Conservation (phyloP, 2,329 filamentous ascomycete genomes). For the Biscogniauxia marginata region DNA sequence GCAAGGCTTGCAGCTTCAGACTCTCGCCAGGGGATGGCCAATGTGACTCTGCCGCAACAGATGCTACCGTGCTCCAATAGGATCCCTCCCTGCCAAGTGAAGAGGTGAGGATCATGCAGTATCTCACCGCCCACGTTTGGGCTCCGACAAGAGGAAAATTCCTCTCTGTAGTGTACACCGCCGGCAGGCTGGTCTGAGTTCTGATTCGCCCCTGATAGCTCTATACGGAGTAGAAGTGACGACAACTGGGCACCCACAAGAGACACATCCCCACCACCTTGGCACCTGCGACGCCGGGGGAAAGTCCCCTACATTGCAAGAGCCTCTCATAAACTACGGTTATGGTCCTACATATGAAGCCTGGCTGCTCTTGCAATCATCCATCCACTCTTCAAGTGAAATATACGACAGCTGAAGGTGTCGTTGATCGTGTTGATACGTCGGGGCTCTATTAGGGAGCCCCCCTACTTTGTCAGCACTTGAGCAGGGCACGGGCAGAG, state of each 20-base stretch:
- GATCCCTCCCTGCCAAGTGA: slow-evolving; percentile 22
- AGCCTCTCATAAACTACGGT: too few species aligned
- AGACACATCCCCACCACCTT: neutral
- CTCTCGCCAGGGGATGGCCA: slow-evolving; percentile 8
- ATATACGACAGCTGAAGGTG: too few species aligned
- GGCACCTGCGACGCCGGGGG: too few species aligned
- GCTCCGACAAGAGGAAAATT: slow-evolving; percentile 1
- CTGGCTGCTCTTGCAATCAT: too few species aligned
- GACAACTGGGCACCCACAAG: neutral
- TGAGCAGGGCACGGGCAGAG: neutral
- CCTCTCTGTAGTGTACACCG: slow-evolving; percentile 14
- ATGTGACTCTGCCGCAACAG: slow-evolving; percentile 24
- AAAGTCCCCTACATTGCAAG: neutral
- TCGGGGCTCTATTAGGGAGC: neutral
- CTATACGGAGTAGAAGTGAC: neutral
- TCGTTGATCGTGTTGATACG: neutral
- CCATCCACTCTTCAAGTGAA: too few species aligned
- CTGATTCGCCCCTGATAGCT: neutral
- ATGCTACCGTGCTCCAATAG: slow-evolving; percentile 22
- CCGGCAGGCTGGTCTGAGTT: neutral
- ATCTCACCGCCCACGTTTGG: slow-evolving; percentile 22
- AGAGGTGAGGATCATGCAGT: slow-evolving; percentile 25
- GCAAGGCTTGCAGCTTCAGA: neutral
- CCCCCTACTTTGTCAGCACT: neutral
- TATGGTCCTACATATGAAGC: neutral